phyloP scores from a whole-genome alignment of 306 rosid genomes.

The Sphenostylis stenocarpa region DNA sequence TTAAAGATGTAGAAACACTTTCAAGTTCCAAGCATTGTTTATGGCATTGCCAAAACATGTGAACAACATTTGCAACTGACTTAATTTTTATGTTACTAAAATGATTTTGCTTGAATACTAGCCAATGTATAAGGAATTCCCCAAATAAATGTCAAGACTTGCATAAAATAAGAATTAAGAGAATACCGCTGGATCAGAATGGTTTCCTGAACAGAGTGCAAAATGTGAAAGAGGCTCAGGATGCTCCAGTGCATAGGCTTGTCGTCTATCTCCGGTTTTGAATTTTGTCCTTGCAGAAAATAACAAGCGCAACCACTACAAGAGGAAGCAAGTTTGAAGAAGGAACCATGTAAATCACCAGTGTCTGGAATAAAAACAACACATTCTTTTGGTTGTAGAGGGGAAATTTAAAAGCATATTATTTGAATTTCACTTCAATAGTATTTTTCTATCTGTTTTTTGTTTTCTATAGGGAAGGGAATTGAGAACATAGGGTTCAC shows the following conservation, averaged over 20 bases:
- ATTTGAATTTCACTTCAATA: background rate
- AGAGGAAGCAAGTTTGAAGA: slow-evolving; percentile 4
- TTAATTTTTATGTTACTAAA: background rate
- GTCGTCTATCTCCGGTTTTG: slow-evolving; percentile 69
- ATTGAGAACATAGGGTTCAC: slow-evolving; percentile 37
- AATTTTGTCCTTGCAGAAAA: slow-evolving; percentile 69
- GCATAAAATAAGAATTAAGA: slow-evolving; percentile 10
- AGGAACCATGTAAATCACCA: background rate
- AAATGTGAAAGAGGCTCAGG: slow-evolving; percentile 88
- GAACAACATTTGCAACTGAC: background rate
- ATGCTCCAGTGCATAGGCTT: slow-evolving; percentile 58
- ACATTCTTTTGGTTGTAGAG: background rate
- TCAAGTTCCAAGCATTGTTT: background rate
- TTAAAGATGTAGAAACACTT: background rate
- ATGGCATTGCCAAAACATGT: background rate
- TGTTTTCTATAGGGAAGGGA: background rate
- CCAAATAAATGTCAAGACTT: background rate
- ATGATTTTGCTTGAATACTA: background rate
- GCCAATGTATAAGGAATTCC: background rate
- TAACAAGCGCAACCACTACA: slow-evolving; percentile 86
- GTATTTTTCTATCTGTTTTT: background rate
- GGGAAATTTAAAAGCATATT: background rate
- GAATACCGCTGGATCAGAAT: slow-evolving; percentile 93
- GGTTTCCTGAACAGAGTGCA: slow-evolving; percentile 90
- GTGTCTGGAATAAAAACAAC: background rate